Base-by-base conservation (phyloP, 176 grass and related monocot species). In the Musa schizocarpa region DNA sequence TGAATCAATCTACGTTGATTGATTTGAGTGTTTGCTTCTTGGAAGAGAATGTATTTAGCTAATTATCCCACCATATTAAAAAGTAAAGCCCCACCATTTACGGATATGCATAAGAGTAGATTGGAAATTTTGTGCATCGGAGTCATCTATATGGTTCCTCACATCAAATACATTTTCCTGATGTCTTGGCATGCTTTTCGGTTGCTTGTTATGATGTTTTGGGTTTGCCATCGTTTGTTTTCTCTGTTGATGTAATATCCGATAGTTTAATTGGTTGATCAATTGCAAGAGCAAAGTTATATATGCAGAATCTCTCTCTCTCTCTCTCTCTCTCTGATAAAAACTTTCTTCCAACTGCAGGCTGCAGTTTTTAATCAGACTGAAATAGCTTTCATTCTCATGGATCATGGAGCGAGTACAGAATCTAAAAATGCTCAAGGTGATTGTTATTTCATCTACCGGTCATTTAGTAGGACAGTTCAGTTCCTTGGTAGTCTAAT, bases 351-450 rank as follows among this genome's bases (percentile, higher is more conserved):
- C 23, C 62, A 16, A 81, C 78, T 81, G 74, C 86, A 99, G 96
- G 96, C 96, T 73, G 96, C 91, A n/a, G 68, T 99, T 55, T 99
- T 99, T 85, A 99, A 99, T 80, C 96, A 95, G 81, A 99, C 96
- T 48, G 91, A 95, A 74, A 95, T 99, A 86, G 85, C 85, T 79
- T 89, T 95, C 68, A 69, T 99, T 88, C 88, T 99, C 57, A 89
- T 99, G 79, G 91, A 95, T 69, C 82, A 80, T 78, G 96, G 96
- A 78, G 91, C 96, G 79, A 92, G 83, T 81, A 59, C 89, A 68
- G 85, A 88, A 84, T 81, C 88, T 71, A 92, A 86, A 86, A 99
- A 99, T 85, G 88, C 77, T n/a, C 96, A 99, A 99, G 96, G 96
- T 89, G 75, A 61, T 50, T 76, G 13, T 71, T 43, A 82, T 63